phyloP scores from a whole-genome alignment of 192 early-diverging fungal species.

The Coemansia asiatica region DNA sequence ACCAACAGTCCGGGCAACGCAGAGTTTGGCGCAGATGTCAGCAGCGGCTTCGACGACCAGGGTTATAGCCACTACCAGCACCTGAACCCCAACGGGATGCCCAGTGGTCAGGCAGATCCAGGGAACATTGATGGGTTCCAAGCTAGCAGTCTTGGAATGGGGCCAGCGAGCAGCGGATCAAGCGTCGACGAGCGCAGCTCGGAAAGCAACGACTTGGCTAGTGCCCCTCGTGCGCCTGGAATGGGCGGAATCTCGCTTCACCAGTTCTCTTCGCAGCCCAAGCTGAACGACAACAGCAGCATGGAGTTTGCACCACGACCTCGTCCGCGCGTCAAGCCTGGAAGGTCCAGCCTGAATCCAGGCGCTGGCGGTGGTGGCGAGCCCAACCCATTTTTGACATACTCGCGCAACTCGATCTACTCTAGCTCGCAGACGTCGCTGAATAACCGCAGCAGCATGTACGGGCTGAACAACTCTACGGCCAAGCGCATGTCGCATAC shows the following conservation, averaged over 20 bases:
- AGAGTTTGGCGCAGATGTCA: constrained; percentile 39
- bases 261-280: constrained; percentile 44
- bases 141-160: neutral
- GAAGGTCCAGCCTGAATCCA: constrained; percentile 29
- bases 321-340: constrained; percentile 39
- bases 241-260: constrained; percentile 23
- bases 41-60: constrained; percentile 49
- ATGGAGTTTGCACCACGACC: constrained; percentile 32
- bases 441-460: constrained; percentile 39
- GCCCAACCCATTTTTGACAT: constrained; percentile 51
- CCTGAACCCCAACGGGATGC: constrained; percentile 9
- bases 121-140: constrained; percentile 16
- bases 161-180: constrained; percentile 27
- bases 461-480: constrained; percentile 31
- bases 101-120: constrained; percentile 1
- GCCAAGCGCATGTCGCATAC: constrained; percentile 54
- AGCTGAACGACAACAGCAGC: constrained; percentile 20
- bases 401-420: constrained; percentile 57
- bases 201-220: constrained; percentile 26
- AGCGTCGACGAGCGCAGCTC: constrained; percentile 34
- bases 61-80: constrained; percentile 44
- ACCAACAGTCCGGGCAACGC: constrained; percentile 19
- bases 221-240: constrained; percentile 16
- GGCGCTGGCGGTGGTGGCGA: constrained; percentile 18
- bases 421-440: constrained; percentile 55